Conservation (phyloP, 1,284 basidiomycete species). For the Fistulinella cinereoalba region DNA sequence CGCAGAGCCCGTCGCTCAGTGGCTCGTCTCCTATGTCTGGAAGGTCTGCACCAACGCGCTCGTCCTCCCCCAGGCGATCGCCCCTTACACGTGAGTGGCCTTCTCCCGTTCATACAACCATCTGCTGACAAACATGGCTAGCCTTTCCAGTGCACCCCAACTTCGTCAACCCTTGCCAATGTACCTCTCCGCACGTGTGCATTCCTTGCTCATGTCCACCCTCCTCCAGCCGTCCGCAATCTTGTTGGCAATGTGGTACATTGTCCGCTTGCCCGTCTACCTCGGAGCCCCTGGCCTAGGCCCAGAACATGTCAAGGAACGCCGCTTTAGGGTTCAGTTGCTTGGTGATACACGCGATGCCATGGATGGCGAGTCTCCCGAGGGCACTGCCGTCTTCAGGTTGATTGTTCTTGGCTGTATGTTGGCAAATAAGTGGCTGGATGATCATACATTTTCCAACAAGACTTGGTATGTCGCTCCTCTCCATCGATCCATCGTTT, state of each 20-base stretch:
- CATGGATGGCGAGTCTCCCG: constrained; percentile 51
- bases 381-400: constrained; percentile 62
- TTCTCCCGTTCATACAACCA: neutral
- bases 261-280: constrained; percentile 73
- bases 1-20: constrained; percentile 71
- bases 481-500: neutral
- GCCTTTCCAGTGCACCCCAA: constrained; percentile 34
- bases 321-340: constrained; percentile 59
- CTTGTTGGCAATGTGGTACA: constrained; percentile 80
- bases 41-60: constrained; percentile 70
- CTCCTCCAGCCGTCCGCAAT: constrained; percentile 79
- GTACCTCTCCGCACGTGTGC: constrained; percentile 58
- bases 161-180: constrained; percentile 41
- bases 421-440: constrained; percentile 89
- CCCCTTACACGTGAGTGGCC: constrained; percentile 44
- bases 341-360: constrained; percentile 47
- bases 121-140: constrained; percentile 22
- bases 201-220: constrained; percentile 73
- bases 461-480: constrained; percentile 83
- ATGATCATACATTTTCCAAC: constrained; percentile 90
- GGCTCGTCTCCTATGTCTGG: constrained; percentile 76
- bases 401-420: constrained; percentile 81
- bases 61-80: constrained; percentile 50
- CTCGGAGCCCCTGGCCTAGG: constrained; percentile 46
- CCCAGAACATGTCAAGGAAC: constrained; percentile 53